These are phyloP conservation scores for Fusarium tuaranense DNA, from an alignment of 2,329 filamentous ascomycete species.

Conservation along the genomic window DNA sequence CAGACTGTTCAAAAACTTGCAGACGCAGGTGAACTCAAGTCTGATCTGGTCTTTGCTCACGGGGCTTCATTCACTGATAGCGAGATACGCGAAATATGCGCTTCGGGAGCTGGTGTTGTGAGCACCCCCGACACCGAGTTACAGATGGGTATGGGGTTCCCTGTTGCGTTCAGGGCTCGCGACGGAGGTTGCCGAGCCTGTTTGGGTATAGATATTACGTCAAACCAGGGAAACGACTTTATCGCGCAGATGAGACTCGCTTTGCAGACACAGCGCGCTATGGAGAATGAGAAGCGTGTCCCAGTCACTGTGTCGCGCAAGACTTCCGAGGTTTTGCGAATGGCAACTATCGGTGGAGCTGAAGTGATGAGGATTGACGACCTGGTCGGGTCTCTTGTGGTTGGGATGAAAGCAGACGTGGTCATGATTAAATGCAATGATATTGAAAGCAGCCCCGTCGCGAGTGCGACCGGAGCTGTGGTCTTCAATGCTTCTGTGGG, in stretches of 20 bases:
- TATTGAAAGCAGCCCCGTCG: neutral
- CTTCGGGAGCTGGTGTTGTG: neutral
- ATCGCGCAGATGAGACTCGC: neutral
- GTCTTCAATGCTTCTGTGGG: neutral
- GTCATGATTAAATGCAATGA: neutral
- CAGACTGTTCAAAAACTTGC: neutral
- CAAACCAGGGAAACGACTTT: neutral
- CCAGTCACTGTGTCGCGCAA: neutral
- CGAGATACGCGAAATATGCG: neutral
- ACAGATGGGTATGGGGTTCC: constrained; percentile 1
- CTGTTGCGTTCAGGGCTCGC: neutral
- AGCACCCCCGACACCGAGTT: neutral
- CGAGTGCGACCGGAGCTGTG: neutral
- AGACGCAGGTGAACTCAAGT: neutral
- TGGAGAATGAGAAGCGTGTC: neutral
- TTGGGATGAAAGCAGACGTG: neutral
- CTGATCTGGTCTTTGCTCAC: neutral
- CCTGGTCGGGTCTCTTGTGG: neutral
- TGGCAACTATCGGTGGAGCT: neutral
- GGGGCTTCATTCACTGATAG: neutral
- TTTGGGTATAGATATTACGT: neutral
- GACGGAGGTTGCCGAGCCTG: neutral
- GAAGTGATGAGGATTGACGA: neutral
- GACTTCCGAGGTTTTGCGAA: neutral
- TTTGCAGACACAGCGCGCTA: neutral